A percentile compares a stretch with the other conserved stretches of the same genome.
phyloP scores from a whole-genome alignment of 805 yeast genomes.

The Nakazawaea ishiwadae region DNA sequence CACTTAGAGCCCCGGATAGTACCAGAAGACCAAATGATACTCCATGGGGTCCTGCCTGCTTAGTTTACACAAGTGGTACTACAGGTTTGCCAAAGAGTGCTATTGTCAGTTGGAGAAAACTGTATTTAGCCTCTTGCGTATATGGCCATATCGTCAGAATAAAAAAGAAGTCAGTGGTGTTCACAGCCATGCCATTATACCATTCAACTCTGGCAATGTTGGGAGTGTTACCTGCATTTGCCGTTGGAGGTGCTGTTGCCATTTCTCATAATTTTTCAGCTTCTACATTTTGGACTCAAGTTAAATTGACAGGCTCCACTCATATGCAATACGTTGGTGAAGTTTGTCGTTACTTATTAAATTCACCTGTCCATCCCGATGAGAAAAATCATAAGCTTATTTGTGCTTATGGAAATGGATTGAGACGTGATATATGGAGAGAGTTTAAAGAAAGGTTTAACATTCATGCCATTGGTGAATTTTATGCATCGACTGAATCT shows the following conservation, averaged over 20 bases:
- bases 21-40: slow-evolving; percentile 54
- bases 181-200: slow-evolving; percentile 93
- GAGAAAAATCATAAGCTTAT: slow-evolving; percentile 57
- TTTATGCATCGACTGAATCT: slow-evolving; percentile 90
- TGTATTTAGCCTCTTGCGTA: slow-evolving; percentile 61
- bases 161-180: slow-evolving; percentile 49
- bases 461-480: slow-evolving; percentile 77
- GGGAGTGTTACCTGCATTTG: slow-evolving; percentile 63
- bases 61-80: slow-evolving; percentile 91
- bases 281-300: slow-evolving; percentile 87
- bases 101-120: slow-evolving; percentile 86
- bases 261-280: slow-evolving; percentile 80
- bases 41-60: slow-evolving; percentile 60
- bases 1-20: slow-evolving; percentile 49
- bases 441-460: slow-evolving; percentile 74
- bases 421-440: slow-evolving; percentile 84
- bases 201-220: slow-evolving; percentile 91
- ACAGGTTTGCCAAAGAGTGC: slow-evolving; percentile 95
- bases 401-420: slow-evolving; percentile 87
- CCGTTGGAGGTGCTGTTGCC: slow-evolving; percentile 70
- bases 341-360: slow-evolving; percentile 79
- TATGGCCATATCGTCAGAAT: slow-evolving; percentile 70
- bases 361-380: slow-evolving; percentile 59
- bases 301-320: slow-evolving; percentile 62
- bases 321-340: slow-evolving; percentile 94